Base-by-base conservation (phyloP, 257 asterid species). In the Parsonsia alboflavescens region DNA sequence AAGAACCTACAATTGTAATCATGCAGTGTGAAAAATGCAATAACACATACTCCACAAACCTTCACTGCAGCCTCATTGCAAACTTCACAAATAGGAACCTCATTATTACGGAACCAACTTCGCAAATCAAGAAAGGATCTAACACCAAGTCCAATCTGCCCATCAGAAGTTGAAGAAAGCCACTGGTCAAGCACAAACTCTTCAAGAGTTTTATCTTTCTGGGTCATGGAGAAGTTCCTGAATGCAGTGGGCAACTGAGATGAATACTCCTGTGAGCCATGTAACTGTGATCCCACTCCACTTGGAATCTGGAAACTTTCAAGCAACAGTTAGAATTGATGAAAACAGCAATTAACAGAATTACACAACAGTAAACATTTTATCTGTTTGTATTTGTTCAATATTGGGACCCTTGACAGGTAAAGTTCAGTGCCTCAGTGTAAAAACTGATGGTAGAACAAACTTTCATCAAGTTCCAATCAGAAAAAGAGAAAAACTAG, bases 31-130 rank as follows among this genome's bases (percentile, higher is more conserved):
- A 39, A 56, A 54, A 11, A 61, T 39, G 39, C 49, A 39, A 46
- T 6, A 48, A 28, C 28, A 75, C 53, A 44, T 56, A 52, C 68
- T 50, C 53, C 21, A 78, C 81, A 68, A 24, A 94, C 99, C 99
- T 90, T 94, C 48, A 92, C 86, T 21, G 97, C 97, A 75, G 96
- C 93, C 87, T 94, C 99, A 49, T 94, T 94, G 91, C 98, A 94
- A 75, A 92, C 90, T 71, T 87, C 92, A 77, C 99, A 94, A 24
- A 89, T 74, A 70, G 99, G 89, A 76, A 92, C 89, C 63, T 92
- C 97, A 30, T 87, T 94, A 61, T 76, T 82, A 41, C 86, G 88
- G 70, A 94, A 94, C 97, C 97, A 94, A 74, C 97, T 88, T 76
- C 97, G 91, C 44, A 92, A 92, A 82, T 94, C 99, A 69, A 94